A percentile compares a stretch with the other conserved stretches of the same genome.
phyloP scores from a whole-genome alignment of 768 basidiomycete species.

The Trametes cingulata region DNA sequence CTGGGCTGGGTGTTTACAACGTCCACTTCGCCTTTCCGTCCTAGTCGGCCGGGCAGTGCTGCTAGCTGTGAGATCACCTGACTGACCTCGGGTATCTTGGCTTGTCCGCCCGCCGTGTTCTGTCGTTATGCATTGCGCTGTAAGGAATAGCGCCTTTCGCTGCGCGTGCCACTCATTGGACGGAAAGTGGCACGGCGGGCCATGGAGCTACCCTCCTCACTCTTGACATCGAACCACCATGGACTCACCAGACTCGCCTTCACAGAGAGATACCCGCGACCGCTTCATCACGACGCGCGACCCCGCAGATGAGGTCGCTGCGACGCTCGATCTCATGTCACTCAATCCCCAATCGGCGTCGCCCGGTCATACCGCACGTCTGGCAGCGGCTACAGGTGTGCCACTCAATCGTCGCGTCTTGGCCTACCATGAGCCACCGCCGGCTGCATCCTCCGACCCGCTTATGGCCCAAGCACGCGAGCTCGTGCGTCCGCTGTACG shows the following conservation, averaged over 20 bases:
- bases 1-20: too few species aligned
- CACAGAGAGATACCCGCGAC: slow-evolving; percentile 58
- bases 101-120: too few species aligned
- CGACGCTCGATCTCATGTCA: slow-evolving; percentile 64
- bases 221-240: not conserved
- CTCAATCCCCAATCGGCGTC: slow-evolving; percentile 61
- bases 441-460: slow-evolving; percentile 72
- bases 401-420: slow-evolving; percentile 81
- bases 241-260: slow-evolving; percentile 13
- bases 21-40: too few species aligned
- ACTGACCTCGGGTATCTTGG: too few species aligned
- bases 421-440: slow-evolving; percentile 86
- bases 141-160: not conserved
- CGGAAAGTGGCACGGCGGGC: not conserved
- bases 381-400: slow-evolving; percentile 74
- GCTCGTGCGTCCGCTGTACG: slow-evolving; percentile 73
- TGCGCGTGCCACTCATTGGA: slow-evolving; percentile 3
- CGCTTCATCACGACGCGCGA: slow-evolving; percentile 70
- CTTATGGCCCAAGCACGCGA: slow-evolving; percentile 77
- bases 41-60: too few species aligned
- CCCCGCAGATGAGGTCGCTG: slow-evolving; percentile 53
- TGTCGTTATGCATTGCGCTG: too few species aligned
- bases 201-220: not conserved
- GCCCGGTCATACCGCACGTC: slow-evolving; percentile 76
- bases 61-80: too few species aligned